phyloP scores from a whole-genome alignment of 2,329 filamentous ascomycete genomes.

The Trichoderma hamatum region DNA sequence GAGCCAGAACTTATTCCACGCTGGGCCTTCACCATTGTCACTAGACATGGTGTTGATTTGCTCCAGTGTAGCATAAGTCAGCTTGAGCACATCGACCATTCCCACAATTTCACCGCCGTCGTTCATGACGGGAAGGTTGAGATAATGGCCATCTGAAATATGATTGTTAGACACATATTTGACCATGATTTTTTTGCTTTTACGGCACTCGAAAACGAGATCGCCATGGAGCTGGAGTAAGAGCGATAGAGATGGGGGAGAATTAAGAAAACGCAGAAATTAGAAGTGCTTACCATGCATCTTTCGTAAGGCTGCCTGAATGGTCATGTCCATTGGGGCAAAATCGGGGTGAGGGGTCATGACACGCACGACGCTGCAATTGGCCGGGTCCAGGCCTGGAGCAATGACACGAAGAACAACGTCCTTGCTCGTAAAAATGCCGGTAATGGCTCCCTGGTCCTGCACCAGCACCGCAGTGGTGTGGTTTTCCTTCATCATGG shows the following conservation, averaged over 20 bases:
- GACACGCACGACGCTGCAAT: slow-evolving; percentile 95
- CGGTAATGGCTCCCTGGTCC: slow-evolving; percentile 95
- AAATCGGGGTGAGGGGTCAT: slow-evolving; percentile 99
- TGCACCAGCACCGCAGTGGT: slow-evolving; percentile 95
- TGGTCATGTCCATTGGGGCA: slow-evolving; percentile 98
- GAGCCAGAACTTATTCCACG: slow-evolving; percentile 99
- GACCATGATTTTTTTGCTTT: slow-evolving; percentile 17
- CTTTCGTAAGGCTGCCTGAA: slow-evolving; percentile 95
- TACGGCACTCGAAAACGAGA: neutral
- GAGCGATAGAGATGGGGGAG: neutral
- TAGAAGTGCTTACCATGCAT: slow-evolving; percentile 80
- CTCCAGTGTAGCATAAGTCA: slow-evolving; percentile 96
- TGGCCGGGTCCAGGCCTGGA: slow-evolving; percentile 88
- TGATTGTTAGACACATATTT: slow-evolving; percentile 22
- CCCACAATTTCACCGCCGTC: slow-evolving; percentile 95
- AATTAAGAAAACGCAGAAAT: neutral
- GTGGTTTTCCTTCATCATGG: slow-evolving; percentile 98
- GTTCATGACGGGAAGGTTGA: slow-evolving; percentile 98
- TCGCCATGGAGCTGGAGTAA: slow-evolving; percentile 6
- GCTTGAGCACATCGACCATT: slow-evolving; percentile 98
- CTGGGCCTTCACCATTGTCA: slow-evolving; percentile 87
- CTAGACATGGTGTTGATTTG: slow-evolving; percentile 96
- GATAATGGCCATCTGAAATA: slow-evolving; percentile 84
- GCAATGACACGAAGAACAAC: slow-evolving; percentile 97
- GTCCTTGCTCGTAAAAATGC: slow-evolving; percentile 99